Evolutionary conservation across 1,284 basidiomycete species (phyloP), one percentile per base, ranked within the genome.

Genomic region (Fistulinella cinereoalba): DNA sequence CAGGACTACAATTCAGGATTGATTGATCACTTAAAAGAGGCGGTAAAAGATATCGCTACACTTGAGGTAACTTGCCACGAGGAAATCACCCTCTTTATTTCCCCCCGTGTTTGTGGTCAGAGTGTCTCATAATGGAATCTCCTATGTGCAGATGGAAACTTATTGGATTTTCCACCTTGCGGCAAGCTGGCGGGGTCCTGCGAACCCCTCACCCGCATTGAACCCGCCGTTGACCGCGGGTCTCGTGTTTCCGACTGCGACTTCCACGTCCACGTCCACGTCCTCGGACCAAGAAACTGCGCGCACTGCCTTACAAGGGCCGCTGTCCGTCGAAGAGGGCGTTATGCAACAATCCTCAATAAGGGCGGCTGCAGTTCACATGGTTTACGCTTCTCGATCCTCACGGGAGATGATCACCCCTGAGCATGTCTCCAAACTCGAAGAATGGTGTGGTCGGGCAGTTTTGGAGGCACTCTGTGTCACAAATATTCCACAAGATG

Each of bases 361-460:
- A 59, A 75, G 79, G 51, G 88, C 84, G 3, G 86, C 88, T 7
- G 85, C 85, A 13, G 80, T 81, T 15, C 90, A 92, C 52, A 89
- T 92, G 80, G 80, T 92, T 18, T 92, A 90, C 58, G 90, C 89
- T n/a, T 78, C 83, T 40, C 78, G 90, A 36, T 75, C 72, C 31
- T 86, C 85, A n/a, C 75, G 74, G 51, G 85, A 77, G 44, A 91
- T 92, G 59, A 91, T 92, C 56, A 80, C 80, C 4, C 89, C 89
- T 6, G 71, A 79, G 31, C 71, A 80, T 49, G 88, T 90, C 29
- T 67, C 69, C 15, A 68, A 72, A 43, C 62, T 85, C n/a, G 88
- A 92, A 61, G 66, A 68, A 32, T 88, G 84, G 85, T 74, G 79
- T 23, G 81, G 84, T 12, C 65, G 58, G 44, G 74, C 72, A 11